A percentile compares a stretch with the other conserved stretches of the same genome.
These are phyloP conservation scores for Daldinia caldariorum DNA, from an alignment of 495 filamentous ascomycete genomes.

Conservation along the genomic window DNA sequence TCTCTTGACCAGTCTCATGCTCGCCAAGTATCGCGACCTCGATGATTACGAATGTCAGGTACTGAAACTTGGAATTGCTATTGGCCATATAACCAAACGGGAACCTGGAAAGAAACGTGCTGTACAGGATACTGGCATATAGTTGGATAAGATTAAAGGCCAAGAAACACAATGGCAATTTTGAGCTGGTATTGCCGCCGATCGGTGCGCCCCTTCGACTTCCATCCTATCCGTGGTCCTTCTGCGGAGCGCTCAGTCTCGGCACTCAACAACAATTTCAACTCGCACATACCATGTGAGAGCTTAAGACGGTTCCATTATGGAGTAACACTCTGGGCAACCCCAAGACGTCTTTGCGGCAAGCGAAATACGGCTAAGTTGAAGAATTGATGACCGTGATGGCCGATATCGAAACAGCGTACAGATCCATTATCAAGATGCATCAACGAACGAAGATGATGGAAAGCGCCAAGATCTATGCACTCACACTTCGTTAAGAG, in stretches of 20 bases:
- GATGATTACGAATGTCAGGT: not conserved
- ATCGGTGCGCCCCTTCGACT: not conserved
- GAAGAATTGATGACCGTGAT: slow-evolving; percentile 10
- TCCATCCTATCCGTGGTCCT: not conserved
- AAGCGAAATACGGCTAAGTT: not conserved
- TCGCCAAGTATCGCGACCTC: slow-evolving; percentile 17
- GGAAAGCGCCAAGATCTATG: slow-evolving; percentile 34
- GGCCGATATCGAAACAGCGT: slow-evolving; percentile 27
- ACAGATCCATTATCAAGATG: slow-evolving; percentile 29
- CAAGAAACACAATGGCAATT: not conserved
- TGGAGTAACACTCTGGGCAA: not conserved
- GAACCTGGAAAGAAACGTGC: not conserved
- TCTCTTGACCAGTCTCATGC: slow-evolving; percentile 7
- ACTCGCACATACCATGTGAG: not conserved
- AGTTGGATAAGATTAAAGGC: not conserved
- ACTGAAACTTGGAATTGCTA: not conserved
- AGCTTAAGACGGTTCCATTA: slow-evolving; percentile 2
- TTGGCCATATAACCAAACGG: not conserved
- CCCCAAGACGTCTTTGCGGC: not conserved
- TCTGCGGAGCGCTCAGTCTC: not conserved
- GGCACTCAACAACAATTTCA: not conserved
- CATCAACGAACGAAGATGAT: slow-evolving; percentile 39
- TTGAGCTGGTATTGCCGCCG: not conserved
- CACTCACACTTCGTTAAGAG: slow-evolving; percentile 39
- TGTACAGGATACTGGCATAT: not conserved